A percentile compares a stretch with the other conserved stretches of the same genome.
Conservation (phyloP, 176 grass and related monocot species). For the Chloris gayana region DNA sequence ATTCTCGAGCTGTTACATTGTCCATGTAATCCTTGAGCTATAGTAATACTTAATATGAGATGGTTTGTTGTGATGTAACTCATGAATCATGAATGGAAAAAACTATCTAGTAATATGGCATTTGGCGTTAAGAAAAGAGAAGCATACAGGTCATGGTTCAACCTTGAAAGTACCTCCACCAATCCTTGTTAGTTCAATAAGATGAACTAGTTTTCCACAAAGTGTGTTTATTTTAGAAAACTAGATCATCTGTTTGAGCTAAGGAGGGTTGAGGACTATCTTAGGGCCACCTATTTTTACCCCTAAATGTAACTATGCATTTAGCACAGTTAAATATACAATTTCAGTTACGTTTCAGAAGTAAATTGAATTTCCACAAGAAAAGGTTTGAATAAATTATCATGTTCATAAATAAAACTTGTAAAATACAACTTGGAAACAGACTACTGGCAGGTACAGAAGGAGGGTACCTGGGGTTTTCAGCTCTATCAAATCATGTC, state of each 20-base stretch:
- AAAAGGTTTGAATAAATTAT: neutral
- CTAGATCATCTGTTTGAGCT: too few species aligned
- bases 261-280: neutral
- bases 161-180: neutral
- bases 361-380: conserved; percentile 14
- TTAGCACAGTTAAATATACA: neutral
- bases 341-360: neutral
- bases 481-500: conserved; percentile 34
- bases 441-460: neutral
- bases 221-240: neutral
- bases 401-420: neutral
- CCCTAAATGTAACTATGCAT: conserved; percentile 17
- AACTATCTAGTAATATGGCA: conserved; percentile 23
- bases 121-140: neutral
- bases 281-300: neutral
- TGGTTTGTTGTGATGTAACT: neutral
- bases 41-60: neutral
- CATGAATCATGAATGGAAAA: neutral
- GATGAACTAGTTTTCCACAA: neutral
- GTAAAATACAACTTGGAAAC: conserved; percentile 21
- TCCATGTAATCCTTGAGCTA: neutral
- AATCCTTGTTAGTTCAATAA: neutral
- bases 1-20: too few species aligned
- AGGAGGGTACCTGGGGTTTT: conserved; percentile 46
- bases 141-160: neutral